Evolutionary conservation across 768 basidiomycete species (phyloP).

Genomic region (Dendrothele bispora): DNA sequence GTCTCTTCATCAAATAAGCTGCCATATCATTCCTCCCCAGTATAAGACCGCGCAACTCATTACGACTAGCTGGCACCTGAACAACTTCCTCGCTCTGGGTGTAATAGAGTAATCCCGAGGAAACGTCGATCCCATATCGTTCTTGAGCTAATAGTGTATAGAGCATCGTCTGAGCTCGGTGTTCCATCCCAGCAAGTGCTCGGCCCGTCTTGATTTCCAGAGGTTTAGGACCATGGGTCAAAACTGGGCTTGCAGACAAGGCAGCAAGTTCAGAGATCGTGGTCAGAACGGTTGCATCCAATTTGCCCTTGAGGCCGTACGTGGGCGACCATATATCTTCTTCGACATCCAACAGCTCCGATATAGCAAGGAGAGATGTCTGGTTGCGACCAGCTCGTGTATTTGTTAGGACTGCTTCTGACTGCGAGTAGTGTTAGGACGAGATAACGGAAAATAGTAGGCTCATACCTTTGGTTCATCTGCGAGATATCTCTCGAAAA

Average conservation of each 20-base stretch:
- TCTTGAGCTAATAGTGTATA: slow-evolving; percentile 91
- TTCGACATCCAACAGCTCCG: slow-evolving; percentile 81
- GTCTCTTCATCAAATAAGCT: slow-evolving; percentile 64
- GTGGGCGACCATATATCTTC: slow-evolving; percentile 98
- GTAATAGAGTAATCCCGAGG: slow-evolving; percentile 88
- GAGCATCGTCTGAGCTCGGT: slow-evolving; percentile 97
- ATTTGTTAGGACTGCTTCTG: slow-evolving; percentile 65
- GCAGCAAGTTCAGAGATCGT: slow-evolving; percentile 50
- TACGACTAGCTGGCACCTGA: slow-evolving; percentile 72
- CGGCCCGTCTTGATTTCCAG: slow-evolving; percentile 98
- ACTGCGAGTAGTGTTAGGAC: slow-evolving; percentile 34
- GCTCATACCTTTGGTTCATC: slow-evolving; percentile 58
- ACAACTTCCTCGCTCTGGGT: slow-evolving; percentile 90
- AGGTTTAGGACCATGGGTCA: slow-evolving; percentile 54
- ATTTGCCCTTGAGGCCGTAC: slow-evolving; percentile 93
- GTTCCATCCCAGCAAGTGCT: slow-evolving; percentile 74
- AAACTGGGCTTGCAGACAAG: slow-evolving; percentile 23
- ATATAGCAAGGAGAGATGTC: slow-evolving; percentile 66
- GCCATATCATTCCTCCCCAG: slow-evolving; percentile 84
- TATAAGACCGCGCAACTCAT: slow-evolving; percentile 86
- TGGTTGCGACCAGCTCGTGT: slow-evolving; percentile 53
- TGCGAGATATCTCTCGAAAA: slow-evolving; percentile 67
- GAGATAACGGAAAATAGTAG: background rate
- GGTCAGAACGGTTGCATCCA: slow-evolving; percentile 85
- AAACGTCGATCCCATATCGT: slow-evolving; percentile 82